Evolutionary conservation across 1,284 basidiomycete species (phyloP).

Genomic region (Malassezia dermatis): DNA sequence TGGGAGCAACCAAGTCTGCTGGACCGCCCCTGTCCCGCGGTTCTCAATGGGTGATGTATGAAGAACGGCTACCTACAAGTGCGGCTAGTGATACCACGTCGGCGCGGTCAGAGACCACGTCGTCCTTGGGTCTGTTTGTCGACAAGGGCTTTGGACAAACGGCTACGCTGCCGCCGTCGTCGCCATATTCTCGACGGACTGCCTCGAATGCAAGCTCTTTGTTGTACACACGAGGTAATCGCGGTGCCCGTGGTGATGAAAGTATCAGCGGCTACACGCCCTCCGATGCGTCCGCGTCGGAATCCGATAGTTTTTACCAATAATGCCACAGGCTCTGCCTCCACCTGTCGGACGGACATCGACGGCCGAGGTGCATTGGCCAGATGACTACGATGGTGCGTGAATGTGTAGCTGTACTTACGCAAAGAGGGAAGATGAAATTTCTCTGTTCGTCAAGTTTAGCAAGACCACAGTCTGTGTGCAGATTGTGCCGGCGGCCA

Average conservation of each 20-base stretch:
- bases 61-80: not conserved
- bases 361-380: not conserved
- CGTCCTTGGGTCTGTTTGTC: not conserved
- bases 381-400: not conserved
- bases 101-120: not conserved
- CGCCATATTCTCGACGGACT: slow-evolving; percentile 4
- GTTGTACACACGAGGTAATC: not conserved
- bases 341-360: not conserved
- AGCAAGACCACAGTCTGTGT: slow-evolving; percentile 11
- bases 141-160: slow-evolving; percentile 4
- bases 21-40: not conserved
- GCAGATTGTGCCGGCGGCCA: not conserved
- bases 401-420: not conserved
- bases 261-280: not conserved
- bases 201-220: not conserved
- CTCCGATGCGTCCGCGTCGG: not conserved
- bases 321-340: not conserved
- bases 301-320: not conserved
- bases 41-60: not conserved
- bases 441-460: slow-evolving; percentile 9
- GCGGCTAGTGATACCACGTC: not conserved
- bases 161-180: not conserved
- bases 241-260: not conserved
- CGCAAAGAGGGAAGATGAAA: slow-evolving; percentile 1
- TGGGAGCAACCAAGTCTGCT: not conserved